A percentile compares a stretch with the other conserved stretches of the same genome.
Evolutionary conservation across 805 yeast species (phyloP).

Genomic region (Hanseniaspora pseudoguilliermondii): DNA sequence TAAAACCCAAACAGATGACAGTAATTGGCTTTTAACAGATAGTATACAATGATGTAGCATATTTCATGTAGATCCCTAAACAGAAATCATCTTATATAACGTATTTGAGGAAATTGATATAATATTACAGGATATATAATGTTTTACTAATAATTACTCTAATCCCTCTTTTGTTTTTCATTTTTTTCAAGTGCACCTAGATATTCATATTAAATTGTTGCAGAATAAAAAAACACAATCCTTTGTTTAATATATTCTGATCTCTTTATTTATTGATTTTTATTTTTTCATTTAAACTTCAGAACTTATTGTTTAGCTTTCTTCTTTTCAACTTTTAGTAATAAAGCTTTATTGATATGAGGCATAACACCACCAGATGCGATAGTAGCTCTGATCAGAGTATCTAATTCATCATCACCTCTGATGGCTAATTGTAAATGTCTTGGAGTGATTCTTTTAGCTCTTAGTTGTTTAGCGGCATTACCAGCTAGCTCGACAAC

Average conservation of each 20-base stretch:
- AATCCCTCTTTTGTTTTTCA: not conserved
- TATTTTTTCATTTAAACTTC: not conserved
- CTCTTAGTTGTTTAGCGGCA: slow-evolving; percentile 91
- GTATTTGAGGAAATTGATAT: not conserved
- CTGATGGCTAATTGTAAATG: slow-evolving; percentile 93
- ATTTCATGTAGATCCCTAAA: too few species aligned
- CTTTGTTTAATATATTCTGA: too few species aligned
- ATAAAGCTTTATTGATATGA: slow-evolving; percentile 71
- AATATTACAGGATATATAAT: not conserved
- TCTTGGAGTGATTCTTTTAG: slow-evolving; percentile 95
- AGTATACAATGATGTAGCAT: too few species aligned
- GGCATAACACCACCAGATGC: slow-evolving; percentile 98
- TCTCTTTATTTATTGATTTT: not conserved
- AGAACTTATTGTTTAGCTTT: slow-evolving; percentile 16
- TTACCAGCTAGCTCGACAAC: slow-evolving; percentile 96
- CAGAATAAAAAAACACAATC: not conserved
- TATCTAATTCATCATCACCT: slow-evolving; percentile 95
- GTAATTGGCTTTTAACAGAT: too few species aligned
- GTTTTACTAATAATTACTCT: not conserved
- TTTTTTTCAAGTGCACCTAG: not conserved
- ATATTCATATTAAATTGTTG: not conserved
- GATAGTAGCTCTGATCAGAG: slow-evolving; percentile 85
- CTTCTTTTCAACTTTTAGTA: slow-evolving; percentile 62
- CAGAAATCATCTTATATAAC: too few species aligned
- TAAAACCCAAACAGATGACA: too few species aligned